Evolutionary conservation across 2,329 filamentous ascomycete species (phyloP).

Genomic region (Trichoderma koningii): DNA sequence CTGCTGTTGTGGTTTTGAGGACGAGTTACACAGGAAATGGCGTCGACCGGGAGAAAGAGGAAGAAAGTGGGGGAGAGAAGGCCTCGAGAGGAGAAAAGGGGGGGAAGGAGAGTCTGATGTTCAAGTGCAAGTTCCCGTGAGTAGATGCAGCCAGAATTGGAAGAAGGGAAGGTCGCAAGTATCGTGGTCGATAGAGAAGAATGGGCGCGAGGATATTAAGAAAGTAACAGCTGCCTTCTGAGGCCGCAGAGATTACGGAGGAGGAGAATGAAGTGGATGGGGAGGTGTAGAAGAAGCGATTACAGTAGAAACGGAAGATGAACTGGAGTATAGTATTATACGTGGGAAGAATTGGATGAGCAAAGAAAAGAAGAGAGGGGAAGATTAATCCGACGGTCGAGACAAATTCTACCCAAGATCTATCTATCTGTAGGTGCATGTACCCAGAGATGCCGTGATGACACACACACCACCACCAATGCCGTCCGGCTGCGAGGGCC

Average conservation of each 20-base stretch:
- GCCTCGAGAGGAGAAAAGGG: neutral
- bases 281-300: no score
- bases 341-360: neutral
- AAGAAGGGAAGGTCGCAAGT: neutral
- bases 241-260: neutral
- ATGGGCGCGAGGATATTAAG: no score
- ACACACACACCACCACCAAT: neutral
- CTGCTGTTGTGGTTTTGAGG: neutral
- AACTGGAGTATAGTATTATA: neutral
- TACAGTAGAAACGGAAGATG: neutral
- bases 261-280: neutral
- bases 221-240: neutral
- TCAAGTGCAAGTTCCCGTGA: slow-evolving; percentile 2
- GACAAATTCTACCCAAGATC: neutral
- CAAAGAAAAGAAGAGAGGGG: no score
- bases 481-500: no score
- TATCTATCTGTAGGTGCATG: neutral
- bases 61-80: neutral
- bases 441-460: slow-evolving; percentile 2
- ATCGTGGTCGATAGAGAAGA: neutral
- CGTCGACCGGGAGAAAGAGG: neutral
- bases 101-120: neutral
- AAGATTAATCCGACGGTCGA: neutral
- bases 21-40: slow-evolving; percentile 3
- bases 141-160: neutral